Percentiles rank a stretch among this genome's conserved stretches.
Evolutionary conservation across 257 asterid genomes (phyloP).

Genomic region (Nicotiana paniculata): DNA sequence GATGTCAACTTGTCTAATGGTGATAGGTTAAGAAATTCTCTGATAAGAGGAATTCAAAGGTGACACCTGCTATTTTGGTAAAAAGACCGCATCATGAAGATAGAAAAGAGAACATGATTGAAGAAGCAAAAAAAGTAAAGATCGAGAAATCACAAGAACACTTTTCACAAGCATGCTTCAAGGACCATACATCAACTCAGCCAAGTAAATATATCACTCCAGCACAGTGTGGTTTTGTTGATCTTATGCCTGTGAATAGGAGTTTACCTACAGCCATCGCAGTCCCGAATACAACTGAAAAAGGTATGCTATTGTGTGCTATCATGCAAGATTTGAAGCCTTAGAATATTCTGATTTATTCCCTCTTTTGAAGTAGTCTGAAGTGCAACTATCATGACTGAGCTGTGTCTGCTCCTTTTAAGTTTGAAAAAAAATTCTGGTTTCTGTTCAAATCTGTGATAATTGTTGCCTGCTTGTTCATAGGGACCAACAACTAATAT

Average conservation of each 20-base stretch:
- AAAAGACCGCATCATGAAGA: conserved; percentile 26
- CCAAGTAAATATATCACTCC: conserved; percentile 17
- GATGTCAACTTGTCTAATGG: background rate
- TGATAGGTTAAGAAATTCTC: conserved; percentile 31
- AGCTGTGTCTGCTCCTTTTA: background rate
- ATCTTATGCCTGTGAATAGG: conserved; percentile 20
- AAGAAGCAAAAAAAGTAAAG: conserved; percentile 17
- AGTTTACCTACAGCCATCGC: conserved; percentile 16
- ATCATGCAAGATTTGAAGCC: background rate
- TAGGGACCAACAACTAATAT: background rate
- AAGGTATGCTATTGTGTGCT: conserved; percentile 32
- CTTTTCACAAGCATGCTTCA: conserved; percentile 14
- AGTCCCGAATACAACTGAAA: conserved; percentile 17
- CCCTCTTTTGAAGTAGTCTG: background rate
- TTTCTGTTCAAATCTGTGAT: background rate
- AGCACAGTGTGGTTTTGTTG: conserved; percentile 20
- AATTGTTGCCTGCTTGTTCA: background rate
- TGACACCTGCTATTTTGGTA: conserved; percentile 29
- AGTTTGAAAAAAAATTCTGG: background rate
- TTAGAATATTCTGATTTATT: background rate
- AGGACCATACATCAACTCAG: conserved; percentile 9
- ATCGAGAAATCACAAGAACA: conserved; percentile 29
- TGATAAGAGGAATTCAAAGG: conserved; percentile 40
- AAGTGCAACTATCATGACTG: background rate
- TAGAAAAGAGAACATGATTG: conserved; percentile 21